phyloP scores from a whole-genome alignment of 2,329 filamentous ascomycete genomes.

The Byssothecium circinans region DNA sequence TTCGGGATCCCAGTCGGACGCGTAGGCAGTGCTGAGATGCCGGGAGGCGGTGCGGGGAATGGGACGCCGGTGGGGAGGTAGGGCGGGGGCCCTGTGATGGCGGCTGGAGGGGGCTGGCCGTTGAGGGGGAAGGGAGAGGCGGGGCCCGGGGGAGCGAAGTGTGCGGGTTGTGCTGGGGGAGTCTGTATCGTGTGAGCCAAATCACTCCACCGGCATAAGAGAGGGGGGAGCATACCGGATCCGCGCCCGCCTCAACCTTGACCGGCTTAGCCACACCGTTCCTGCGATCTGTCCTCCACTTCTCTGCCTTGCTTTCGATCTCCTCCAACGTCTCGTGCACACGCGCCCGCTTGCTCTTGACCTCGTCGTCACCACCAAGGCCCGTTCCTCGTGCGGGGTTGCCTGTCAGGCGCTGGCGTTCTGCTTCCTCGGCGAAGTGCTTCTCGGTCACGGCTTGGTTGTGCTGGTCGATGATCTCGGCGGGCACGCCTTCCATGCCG shows the following conservation, averaged over 20 bases:
- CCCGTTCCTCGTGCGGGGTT: slow-evolving; percentile 67
- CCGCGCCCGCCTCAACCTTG: slow-evolving; percentile 48
- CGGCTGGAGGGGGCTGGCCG: slow-evolving; percentile 11
- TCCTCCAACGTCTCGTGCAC: slow-evolving; percentile 73
- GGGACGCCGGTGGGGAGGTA: slow-evolving; percentile 6
- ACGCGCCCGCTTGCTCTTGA: slow-evolving; percentile 63
- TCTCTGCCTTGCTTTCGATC: slow-evolving; percentile 76
- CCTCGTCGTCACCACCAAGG: slow-evolving; percentile 42
- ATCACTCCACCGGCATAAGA: not conserved
- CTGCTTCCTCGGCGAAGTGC: slow-evolving; percentile 83
- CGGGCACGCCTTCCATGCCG: slow-evolving; percentile 95
- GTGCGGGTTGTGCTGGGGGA: not conserved
- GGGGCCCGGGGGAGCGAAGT: not conserved
- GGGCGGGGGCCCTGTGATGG: slow-evolving; percentile 24
- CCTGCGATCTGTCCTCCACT: slow-evolving; percentile 31
- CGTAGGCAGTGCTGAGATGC: slow-evolving; percentile 30
- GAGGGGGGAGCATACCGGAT: not conserved
- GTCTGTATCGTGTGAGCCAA: not conserved
- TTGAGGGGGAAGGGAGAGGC: not conserved
- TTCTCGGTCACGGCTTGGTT: slow-evolving; percentile 82
- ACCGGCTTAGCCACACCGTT: slow-evolving; percentile 45
- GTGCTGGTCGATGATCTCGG: slow-evolving; percentile 79
- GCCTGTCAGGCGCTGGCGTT: slow-evolving; percentile 78
- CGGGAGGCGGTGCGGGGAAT: slow-evolving; percentile 24
- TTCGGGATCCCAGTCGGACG: slow-evolving; percentile 43